These are phyloP conservation scores for Acanthamoeba divionensis DNA, from an alignment of 208 protist species.

Conservation along the genomic window DNA sequence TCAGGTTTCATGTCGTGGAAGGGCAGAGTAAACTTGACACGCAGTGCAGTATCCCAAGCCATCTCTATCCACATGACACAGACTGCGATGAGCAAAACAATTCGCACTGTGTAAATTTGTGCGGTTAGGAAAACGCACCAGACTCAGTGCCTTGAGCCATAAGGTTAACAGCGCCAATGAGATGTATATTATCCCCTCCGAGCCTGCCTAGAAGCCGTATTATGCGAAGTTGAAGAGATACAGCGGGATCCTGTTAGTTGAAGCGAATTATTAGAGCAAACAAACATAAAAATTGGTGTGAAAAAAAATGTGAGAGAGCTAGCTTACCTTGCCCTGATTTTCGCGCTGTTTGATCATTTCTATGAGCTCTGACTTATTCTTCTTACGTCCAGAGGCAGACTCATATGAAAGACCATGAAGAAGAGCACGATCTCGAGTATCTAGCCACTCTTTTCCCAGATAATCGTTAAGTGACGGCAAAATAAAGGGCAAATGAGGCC, in stretches of 20 bases:
- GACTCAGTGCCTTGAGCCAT: constrained; percentile 7
- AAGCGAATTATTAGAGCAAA: constrained; percentile 54
- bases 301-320: background rate
- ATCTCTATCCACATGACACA: constrained; percentile 17
- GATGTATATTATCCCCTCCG: constrained; percentile 64
- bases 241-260: constrained; percentile 41
- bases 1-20: constrained; percentile 56
- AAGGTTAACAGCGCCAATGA: constrained; percentile 38
- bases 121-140: background rate
- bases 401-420: constrained; percentile 5
- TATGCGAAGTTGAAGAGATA: constrained; percentile 68
- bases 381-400: background rate
- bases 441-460: constrained; percentile 54
- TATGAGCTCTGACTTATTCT: background rate
- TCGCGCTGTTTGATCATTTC: background rate
- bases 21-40: constrained; percentile 55
- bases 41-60: constrained; percentile 66
- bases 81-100: background rate
- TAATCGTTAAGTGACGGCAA: constrained; percentile 69
- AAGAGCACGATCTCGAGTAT: background rate
- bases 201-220: constrained; percentile 69
- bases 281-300: too few species aligned
- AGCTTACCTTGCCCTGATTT: background rate
- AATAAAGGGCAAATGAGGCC: constrained; percentile 50
- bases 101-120: background rate